phyloP scores from a whole-genome alignment of 495 filamentous ascomycete genomes.

The Parathielavia appendiculata region DNA sequence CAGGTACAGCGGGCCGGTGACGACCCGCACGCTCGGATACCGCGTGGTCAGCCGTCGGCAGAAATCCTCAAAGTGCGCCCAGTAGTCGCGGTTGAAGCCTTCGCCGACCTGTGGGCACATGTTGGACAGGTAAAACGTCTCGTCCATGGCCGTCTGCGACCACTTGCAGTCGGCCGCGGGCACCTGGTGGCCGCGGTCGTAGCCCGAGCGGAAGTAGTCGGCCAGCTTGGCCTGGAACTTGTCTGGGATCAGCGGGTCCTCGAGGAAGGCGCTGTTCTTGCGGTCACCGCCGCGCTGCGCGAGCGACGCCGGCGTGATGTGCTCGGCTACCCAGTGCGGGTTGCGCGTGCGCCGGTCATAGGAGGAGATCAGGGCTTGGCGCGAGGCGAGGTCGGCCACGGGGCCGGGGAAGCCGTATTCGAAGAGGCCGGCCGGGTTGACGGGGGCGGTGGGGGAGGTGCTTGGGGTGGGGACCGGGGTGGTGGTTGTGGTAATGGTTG shows the following conservation, averaged over 20 bases:
- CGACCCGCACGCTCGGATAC: slow-evolving; percentile 86
- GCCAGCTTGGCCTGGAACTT: slow-evolving; percentile 84
- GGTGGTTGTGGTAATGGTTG: slow-evolving; percentile 21
- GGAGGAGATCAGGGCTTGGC: slow-evolving; percentile 69
- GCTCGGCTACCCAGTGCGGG: slow-evolving; percentile 92
- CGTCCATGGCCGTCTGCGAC: slow-evolving; percentile 89
- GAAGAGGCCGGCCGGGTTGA: slow-evolving; percentile 85
- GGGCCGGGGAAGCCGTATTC: slow-evolving; percentile 98
- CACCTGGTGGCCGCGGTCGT: slow-evolving; percentile 97
- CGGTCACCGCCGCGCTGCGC: slow-evolving; percentile 71
- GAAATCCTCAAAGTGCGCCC: slow-evolving; percentile 97
- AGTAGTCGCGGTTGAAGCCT: slow-evolving; percentile 98
- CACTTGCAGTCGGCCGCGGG: slow-evolving; percentile 96
- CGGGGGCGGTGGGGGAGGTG: slow-evolving; percentile 43
- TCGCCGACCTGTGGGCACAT: slow-evolving; percentile 98
- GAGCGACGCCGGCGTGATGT: slow-evolving; percentile 90
- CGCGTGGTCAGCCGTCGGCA: slow-evolving; percentile 69
- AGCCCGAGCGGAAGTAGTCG: slow-evolving; percentile 91
- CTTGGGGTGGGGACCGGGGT: slow-evolving; percentile 20
- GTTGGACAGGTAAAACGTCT: slow-evolving; percentile 85
- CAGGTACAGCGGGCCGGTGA: slow-evolving; percentile 91
- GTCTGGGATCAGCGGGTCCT: slow-evolving; percentile 72
- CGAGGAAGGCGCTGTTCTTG: slow-evolving; percentile 73
- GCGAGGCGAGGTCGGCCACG: slow-evolving; percentile 70
- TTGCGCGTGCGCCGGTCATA: slow-evolving; percentile 92